Evolutionary conservation across 805 yeast species (phyloP).

Genomic region (Ogataea corticis): DNA sequence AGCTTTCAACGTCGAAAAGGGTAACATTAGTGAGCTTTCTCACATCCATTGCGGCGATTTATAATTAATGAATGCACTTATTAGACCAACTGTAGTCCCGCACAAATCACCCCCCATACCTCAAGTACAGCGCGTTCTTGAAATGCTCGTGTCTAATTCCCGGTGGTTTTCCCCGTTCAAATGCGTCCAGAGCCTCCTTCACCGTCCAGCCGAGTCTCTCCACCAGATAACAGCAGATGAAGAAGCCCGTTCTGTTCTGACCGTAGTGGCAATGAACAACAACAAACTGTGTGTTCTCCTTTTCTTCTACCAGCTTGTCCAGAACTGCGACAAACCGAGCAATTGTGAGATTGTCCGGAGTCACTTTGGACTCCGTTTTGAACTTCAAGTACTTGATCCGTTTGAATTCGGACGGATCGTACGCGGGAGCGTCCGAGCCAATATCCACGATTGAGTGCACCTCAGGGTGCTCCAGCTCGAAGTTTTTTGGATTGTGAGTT

Average conservation of each 20-base stretch:
- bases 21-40: background rate
- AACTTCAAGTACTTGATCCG: constrained; percentile 64
- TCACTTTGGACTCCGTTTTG: constrained; percentile 77
- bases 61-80: constrained; percentile 4
- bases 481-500: constrained; percentile 54
- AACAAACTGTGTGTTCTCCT: constrained; percentile 38
- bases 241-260: constrained; percentile 74
- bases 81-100: background rate
- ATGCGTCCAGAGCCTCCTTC: constrained; percentile 61
- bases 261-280: constrained; percentile 84
- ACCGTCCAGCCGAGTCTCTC: constrained; percentile 61
- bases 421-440: constrained; percentile 69
- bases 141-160: constrained; percentile 81
- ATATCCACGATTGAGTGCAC: constrained; percentile 66
- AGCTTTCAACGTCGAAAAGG: background rate
- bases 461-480: constrained; percentile 53
- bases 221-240: constrained; percentile 67
- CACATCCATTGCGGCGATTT: constrained; percentile 2
- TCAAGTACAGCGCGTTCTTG: constrained; percentile 66
- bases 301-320: constrained; percentile 41
- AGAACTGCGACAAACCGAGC: constrained; percentile 54
- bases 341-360: constrained; percentile 64
- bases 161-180: constrained; percentile 57
- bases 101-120: constrained; percentile 45
- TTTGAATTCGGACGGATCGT: constrained; percentile 57